Evolutionary conservation across 1,284 basidiomycete species (phyloP).

Genomic region (Mycena sp.): DNA sequence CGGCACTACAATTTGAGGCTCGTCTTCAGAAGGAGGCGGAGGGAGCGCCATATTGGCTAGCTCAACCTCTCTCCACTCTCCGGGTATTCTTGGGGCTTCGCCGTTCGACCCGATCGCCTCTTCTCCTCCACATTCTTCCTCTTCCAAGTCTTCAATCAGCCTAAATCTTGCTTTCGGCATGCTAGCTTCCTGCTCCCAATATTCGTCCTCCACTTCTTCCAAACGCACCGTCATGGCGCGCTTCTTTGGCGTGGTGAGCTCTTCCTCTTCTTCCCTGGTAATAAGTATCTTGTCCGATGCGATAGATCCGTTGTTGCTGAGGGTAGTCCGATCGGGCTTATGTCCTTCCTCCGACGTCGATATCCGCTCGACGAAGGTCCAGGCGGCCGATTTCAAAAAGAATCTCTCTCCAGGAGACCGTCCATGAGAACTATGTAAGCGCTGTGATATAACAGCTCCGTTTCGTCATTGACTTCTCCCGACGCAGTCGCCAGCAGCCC

Average conservation of each 20-base stretch:
- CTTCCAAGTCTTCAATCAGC: background rate
- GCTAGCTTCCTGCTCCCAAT: background rate
- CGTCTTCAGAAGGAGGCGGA: background rate
- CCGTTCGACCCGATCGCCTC: background rate
- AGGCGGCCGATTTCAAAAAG: slow-evolving; percentile 5
- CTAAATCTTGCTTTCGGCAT: background rate
- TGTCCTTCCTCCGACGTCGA: no score
- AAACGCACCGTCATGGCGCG: background rate
- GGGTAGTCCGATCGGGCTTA: background rate
- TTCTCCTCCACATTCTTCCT: background rate
- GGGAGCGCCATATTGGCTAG: background rate
- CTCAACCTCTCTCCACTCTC: background rate
- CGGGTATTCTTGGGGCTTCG: background rate
- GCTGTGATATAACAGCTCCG: background rate
- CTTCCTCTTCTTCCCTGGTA: no score
- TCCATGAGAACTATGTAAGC: background rate
- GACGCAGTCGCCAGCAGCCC: background rate
- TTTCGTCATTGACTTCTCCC: background rate
- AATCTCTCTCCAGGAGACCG: background rate
- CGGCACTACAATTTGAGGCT: background rate
- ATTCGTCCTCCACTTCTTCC: slow-evolving; percentile 22
- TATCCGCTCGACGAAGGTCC: no score
- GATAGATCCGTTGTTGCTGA: background rate
- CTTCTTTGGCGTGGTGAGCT: background rate
- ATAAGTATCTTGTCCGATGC: background rate